Conservation (phyloP, 768 basidiomycete genomes). For the Mycena leptocephala region DNA sequence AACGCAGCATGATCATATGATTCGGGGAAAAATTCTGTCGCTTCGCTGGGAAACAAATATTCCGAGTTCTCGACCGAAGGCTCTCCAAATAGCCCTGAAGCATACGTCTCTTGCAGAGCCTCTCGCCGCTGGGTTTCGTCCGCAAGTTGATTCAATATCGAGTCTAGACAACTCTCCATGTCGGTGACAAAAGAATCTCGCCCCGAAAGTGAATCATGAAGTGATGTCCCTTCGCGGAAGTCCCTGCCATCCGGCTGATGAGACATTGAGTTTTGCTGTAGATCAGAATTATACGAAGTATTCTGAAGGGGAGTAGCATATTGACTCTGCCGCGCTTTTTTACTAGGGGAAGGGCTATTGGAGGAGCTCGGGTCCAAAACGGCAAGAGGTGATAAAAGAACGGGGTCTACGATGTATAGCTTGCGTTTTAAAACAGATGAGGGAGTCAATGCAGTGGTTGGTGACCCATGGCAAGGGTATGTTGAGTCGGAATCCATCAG, state of each 20-base stretch:
- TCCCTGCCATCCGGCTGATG: background rate
- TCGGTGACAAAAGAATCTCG: constrained; percentile 6
- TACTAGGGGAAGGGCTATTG: background rate
- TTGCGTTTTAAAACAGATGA: constrained; percentile 7
- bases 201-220: background rate
- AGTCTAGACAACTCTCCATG: background rate
- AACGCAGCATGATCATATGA: background rate
- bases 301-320: background rate
- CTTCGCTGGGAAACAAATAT: background rate
- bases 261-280: background rate
- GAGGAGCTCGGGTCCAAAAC: background rate
- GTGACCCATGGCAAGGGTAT: background rate
- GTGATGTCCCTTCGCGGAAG: background rate
- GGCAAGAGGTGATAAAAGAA: background rate
- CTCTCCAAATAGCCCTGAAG: background rate
- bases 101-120: background rate
- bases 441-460: background rate
- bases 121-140: constrained; percentile 11
- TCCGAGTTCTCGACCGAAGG: background rate
- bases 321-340: background rate
- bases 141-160: constrained; percentile 14
- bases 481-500: constrained; percentile 7
- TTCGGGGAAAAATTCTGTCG: background rate
- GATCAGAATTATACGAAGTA: background rate
- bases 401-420: background rate